Percentiles rank a stretch among this genome's conserved stretches.
Conservation (phyloP, 139 green algal species). For the Zygnema circumcarinatum region DNA sequence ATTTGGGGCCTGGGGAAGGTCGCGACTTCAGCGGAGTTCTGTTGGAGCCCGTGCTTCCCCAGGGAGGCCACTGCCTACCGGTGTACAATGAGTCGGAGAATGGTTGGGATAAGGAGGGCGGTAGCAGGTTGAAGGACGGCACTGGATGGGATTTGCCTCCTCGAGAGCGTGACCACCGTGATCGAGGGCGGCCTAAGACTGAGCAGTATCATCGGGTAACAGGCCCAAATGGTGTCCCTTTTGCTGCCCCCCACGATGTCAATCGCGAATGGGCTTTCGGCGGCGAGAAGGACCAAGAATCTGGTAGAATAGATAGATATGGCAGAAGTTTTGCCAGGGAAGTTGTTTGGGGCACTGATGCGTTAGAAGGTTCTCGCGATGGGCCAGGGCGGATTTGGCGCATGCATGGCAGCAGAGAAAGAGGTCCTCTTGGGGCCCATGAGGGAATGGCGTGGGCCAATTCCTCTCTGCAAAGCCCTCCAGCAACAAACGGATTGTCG, state of each 20-base stretch:
- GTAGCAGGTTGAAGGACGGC: slow-evolving; percentile 9
- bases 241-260: not conserved
- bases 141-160: slow-evolving; percentile 29
- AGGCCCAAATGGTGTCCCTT: not conserved
- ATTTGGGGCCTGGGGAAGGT: slow-evolving; percentile 2
- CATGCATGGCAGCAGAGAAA: not conserved
- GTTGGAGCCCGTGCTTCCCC: not conserved
- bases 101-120: slow-evolving; percentile 15
- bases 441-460: not conserved
- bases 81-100: not conserved
- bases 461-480: not conserved
- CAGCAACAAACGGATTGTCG: not conserved
- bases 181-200: slow-evolving; percentile 11
- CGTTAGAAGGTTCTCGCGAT: slow-evolving; percentile 5
- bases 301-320: slow-evolving; percentile 28
- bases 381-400: not conserved
- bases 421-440: not conserved
- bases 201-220: slow-evolving; percentile 7
- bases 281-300: slow-evolving; percentile 23
- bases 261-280: slow-evolving; percentile 1
- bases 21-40: not conserved
- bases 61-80: not conserved
- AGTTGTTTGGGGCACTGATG: slow-evolving; percentile 10
- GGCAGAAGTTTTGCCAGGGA: not conserved
- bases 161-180: slow-evolving; percentile 27